Evolutionary conservation across 768 basidiomycete species (phyloP).

Genomic region (Krasilnikovozyma curviuscula): DNA sequence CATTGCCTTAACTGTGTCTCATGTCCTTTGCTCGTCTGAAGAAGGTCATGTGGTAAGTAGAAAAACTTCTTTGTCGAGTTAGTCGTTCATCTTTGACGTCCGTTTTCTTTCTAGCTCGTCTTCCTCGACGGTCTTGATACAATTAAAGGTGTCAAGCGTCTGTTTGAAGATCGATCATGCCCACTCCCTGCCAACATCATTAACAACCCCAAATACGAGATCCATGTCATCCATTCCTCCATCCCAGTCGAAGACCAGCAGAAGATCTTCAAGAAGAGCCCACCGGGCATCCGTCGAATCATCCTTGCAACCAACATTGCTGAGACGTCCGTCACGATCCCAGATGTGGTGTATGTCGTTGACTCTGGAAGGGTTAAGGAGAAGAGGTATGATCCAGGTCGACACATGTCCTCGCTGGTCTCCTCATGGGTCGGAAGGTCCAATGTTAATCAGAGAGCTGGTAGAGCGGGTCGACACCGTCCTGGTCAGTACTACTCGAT

Average conservation of each 20-base stretch:
- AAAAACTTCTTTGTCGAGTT: slow-evolving; percentile 54
- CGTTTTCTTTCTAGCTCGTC: slow-evolving; percentile 2
- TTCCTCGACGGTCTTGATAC: slow-evolving; percentile 78
- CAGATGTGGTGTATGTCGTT: slow-evolving; percentile 83
- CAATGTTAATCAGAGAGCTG: slow-evolving; percentile 76
- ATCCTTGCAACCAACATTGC: slow-evolving; percentile 91
- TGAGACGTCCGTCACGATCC: slow-evolving; percentile 86
- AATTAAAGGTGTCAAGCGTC: slow-evolving; percentile 50
- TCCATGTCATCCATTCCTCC: slow-evolving; percentile 74
- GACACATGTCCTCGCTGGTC: slow-evolving; percentile 71
- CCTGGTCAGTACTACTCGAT: slow-evolving; percentile 81
- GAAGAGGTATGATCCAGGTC: slow-evolving; percentile 66
- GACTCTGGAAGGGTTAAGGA: slow-evolving; percentile 79
- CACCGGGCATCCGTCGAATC: slow-evolving; percentile 55
- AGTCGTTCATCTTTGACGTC: neutral
- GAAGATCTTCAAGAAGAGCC: slow-evolving; percentile 66
- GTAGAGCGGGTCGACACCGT: slow-evolving; percentile 78
- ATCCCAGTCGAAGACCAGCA: slow-evolving; percentile 79
- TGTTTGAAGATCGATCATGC: slow-evolving; percentile 35
- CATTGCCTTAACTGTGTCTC: slow-evolving; percentile 58
- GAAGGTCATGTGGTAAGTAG: slow-evolving; percentile 37
- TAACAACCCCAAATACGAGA: slow-evolving; percentile 35
- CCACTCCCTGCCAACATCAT: slow-evolving; percentile 41
- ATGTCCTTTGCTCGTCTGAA: slow-evolving; percentile 51
- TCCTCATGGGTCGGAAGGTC: slow-evolving; percentile 80